These are phyloP conservation scores for Hymenoscyphus fructigenus DNA, from an alignment of 2,329 filamentous ascomycete species.

Conservation along the genomic window DNA sequence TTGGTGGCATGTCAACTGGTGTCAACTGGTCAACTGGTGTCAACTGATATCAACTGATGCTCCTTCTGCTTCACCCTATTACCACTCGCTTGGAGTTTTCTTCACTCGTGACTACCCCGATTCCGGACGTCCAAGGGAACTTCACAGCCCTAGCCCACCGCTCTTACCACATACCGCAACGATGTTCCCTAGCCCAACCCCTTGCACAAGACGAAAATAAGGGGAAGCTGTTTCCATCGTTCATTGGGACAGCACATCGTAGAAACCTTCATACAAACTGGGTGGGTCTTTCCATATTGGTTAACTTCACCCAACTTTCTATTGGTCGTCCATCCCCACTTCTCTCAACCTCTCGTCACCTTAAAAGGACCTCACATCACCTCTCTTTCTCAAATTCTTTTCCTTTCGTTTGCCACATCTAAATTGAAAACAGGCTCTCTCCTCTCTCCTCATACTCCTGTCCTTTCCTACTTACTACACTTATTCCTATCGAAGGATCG, in stretches of 20 bases:
- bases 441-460: not conserved
- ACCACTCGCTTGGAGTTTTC: not conserved
- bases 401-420: not conserved
- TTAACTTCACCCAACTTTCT: not conserved
- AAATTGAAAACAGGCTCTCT: constrained; percentile 1
- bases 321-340: not conserved
- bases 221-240: not conserved
- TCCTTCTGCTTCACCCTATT: not conserved
- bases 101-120: constrained; percentile 4
- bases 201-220: not conserved
- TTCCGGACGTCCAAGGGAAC: not conserved
- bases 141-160: not conserved
- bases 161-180: not conserved
- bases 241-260: constrained; percentile 11
- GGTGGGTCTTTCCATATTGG: constrained; percentile 9
- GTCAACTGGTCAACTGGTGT: constrained; percentile 3
- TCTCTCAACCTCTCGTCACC: not conserved
- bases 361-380: constrained; percentile 9
- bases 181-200: not conserved
- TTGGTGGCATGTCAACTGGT: constrained; percentile 2
- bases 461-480: not conserved
- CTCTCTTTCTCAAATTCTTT: not conserved
- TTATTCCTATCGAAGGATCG: constrained; percentile 4
- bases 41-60: not conserved
- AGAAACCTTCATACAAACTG: not conserved